phyloP scores from a whole-genome alignment of 768 basidiomycete species.

The Collybia sp. region DNA sequence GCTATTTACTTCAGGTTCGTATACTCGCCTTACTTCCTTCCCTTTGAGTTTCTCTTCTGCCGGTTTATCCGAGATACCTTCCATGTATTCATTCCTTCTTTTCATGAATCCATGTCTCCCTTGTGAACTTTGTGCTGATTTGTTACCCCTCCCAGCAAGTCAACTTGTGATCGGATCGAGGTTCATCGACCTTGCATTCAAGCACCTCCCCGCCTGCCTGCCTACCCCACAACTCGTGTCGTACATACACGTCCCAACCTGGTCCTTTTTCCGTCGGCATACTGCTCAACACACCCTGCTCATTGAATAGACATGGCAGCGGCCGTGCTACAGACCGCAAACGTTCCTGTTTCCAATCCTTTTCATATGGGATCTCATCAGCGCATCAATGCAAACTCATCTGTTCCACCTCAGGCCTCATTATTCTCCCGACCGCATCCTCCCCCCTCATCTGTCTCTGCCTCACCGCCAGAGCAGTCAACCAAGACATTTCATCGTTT shows the following conservation, averaged over 20 bases:
- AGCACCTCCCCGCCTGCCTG: no score
- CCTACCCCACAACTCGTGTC: background rate
- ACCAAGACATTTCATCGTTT: constrained; percentile 59
- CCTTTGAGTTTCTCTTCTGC: no score
- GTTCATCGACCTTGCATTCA: no score
- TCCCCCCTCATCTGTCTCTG: constrained; percentile 23
- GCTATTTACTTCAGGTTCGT: no score
- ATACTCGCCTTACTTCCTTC: no score
- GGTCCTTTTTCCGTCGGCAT: background rate
- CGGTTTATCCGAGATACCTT: no score
- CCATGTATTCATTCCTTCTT: no score
- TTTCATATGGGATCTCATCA: constrained; percentile 42
- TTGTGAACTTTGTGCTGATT: no score
- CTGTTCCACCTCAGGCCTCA: constrained; percentile 24
- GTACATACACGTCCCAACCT: background rate
- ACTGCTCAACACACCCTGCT: background rate
- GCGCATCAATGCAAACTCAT: constrained; percentile 27
- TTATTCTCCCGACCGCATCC: constrained; percentile 40
- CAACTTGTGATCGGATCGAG: no score
- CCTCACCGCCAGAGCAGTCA: constrained; percentile 29
- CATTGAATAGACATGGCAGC: constrained; percentile 3
- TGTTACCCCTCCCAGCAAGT: no score
- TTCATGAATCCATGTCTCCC: no score
- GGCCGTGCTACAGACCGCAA: constrained; percentile 1
- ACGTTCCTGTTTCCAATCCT: constrained; percentile 16